Percentiles rank a stretch among this genome's conserved stretches.
Evolutionary conservation across 768 basidiomycete species (phyloP).

Genomic region (Coprinopsis cinerea): DNA sequence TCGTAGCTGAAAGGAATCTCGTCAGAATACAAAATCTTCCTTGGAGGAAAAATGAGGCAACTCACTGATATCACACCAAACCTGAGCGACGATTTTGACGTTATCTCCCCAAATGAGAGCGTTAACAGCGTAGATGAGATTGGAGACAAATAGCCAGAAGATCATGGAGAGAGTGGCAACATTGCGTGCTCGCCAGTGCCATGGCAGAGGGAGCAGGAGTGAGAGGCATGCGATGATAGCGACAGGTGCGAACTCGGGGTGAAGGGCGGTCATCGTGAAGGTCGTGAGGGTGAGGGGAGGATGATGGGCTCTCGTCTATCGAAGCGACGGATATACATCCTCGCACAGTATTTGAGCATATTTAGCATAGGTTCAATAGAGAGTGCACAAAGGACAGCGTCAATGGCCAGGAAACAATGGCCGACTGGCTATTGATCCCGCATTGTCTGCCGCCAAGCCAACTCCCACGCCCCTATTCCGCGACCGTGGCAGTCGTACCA

Average conservation of each 20-base stretch:
- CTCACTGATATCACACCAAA: conserved; percentile 77
- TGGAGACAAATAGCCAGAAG: conserved; percentile 44
- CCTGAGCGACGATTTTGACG: conserved; percentile 34
- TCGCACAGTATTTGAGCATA: no score
- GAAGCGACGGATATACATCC: no score
- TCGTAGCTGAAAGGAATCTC: conserved; percentile 42
- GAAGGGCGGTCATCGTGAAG: background rate
- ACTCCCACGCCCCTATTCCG: no score
- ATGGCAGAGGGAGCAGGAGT: conserved; percentile 32
- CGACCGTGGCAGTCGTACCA: no score
- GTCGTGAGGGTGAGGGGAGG: background rate
- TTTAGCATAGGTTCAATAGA: background rate
- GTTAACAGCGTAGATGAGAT: conserved; percentile 51
- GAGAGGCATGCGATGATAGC: conserved; percentile 30
- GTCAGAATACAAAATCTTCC: background rate
- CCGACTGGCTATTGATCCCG: no score
- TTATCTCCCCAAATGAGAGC: conserved; percentile 58
- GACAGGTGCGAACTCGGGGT: background rate
- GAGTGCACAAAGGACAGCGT: background rate
- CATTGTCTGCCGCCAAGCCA: no score
- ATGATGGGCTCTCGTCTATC: background rate
- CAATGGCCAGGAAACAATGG: background rate
- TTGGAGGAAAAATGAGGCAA: background rate
- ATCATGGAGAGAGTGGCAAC: conserved; percentile 43
- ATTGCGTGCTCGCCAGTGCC: conserved; percentile 41